Conservation (phyloP, 495 filamentous ascomycete genomes). For the Aspergillus wentii region DNA sequence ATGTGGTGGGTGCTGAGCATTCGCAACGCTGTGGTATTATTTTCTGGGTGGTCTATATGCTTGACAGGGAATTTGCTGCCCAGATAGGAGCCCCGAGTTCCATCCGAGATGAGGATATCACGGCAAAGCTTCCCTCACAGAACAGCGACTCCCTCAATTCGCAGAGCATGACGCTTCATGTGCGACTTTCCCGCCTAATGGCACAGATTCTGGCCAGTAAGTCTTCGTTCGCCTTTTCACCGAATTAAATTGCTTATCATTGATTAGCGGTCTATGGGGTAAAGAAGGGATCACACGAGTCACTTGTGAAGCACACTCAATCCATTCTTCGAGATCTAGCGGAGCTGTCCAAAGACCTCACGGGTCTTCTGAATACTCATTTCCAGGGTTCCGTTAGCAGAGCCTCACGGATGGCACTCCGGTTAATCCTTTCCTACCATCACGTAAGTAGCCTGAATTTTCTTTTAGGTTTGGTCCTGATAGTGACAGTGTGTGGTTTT, state of each 20-base stretch:
- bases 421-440: conserved; percentile 26
- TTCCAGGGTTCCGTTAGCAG: conserved; percentile 25
- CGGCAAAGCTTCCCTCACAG: conserved; percentile 24
- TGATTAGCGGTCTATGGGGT: conserved; percentile 21
- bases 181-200: conserved; percentile 23
- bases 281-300: conserved; percentile 18
- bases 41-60: conserved; percentile 38
- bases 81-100: conserved; percentile 31
- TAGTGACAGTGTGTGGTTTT: conserved; percentile 22
- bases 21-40: conserved; percentile 26
- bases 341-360: conserved; percentile 22
- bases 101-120: conserved; percentile 35
- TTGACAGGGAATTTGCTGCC: conserved; percentile 32
- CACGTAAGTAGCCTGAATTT: too few relatives aligned
- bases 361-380: conserved; percentile 18
- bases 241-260: too few relatives aligned
- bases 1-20: conserved; percentile 16
- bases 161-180: conserved; percentile 26
- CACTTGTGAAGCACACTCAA: conserved; percentile 23
- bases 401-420: conserved; percentile 26
- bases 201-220: conserved; percentile 25
- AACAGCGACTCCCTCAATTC: conserved; percentile 20
- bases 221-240: conserved; percentile 1
- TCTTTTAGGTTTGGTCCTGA: conserved; percentile 1
- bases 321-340: conserved; percentile 24